Evolutionary conservation across 2,329 filamentous ascomycete species (phyloP).

Genomic region (Leptographium procerum): DNA sequence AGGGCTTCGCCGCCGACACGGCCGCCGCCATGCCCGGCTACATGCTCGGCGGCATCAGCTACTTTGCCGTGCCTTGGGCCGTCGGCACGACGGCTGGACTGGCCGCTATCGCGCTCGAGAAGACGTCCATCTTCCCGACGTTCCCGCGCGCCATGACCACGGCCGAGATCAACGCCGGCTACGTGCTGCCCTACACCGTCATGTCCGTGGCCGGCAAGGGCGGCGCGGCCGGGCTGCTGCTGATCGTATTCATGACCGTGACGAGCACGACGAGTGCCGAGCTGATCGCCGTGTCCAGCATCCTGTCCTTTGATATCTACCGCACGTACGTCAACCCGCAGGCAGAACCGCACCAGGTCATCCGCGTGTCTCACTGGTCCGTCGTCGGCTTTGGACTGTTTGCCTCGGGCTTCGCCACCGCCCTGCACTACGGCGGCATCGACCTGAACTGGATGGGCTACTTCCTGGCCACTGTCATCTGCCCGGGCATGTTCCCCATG

Average conservation of each 20-base stretch:
- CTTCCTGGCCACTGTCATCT: constrained; percentile 85
- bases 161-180: constrained; percentile 5
- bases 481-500: constrained; percentile 70
- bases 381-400: constrained; percentile 60
- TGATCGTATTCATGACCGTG: constrained; percentile 82
- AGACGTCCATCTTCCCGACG: constrained; percentile 38
- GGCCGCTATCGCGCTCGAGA: constrained; percentile 66
- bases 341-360: constrained; percentile 62
- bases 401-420: constrained; percentile 69
- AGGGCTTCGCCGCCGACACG: constrained; percentile 76
- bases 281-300: constrained; percentile 75
- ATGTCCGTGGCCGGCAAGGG: constrained; percentile 51
- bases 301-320: constrained; percentile 81
- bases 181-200: neutral
- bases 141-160: constrained; percentile 19
- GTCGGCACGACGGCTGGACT: constrained; percentile 81
- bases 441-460: constrained; percentile 65
- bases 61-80: constrained; percentile 89
- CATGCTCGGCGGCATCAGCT: constrained; percentile 71
- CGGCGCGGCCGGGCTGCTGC: constrained; percentile 63
- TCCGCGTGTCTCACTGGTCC: constrained; percentile 67
- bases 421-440: constrained; percentile 60
- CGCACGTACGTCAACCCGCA: constrained; percentile 72
- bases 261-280: constrained; percentile 73
- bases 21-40: constrained; percentile 80